phyloP scores from a whole-genome alignment of 2,329 filamentous ascomycete species.

The Diaporthe velutina region DNA sequence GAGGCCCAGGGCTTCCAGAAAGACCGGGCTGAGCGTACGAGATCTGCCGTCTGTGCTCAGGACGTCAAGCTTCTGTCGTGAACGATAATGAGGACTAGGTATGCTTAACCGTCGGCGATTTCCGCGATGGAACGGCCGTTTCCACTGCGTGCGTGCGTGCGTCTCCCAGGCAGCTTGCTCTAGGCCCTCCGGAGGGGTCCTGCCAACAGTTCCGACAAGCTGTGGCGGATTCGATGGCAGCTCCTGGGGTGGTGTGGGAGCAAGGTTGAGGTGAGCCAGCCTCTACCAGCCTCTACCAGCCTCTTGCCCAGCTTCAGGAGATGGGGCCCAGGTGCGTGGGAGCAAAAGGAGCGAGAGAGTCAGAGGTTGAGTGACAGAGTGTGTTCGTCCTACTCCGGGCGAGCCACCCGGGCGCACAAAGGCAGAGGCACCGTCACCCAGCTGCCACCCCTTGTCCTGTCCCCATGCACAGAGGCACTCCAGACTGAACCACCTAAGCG shows the following conservation, averaged over 20 bases:
- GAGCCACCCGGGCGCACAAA: conserved; percentile 11
- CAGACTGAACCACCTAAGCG: conserved; percentile 7
- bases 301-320: not conserved
- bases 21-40: not conserved
- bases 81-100: not conserved
- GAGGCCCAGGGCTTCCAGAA: conserved; percentile 10
- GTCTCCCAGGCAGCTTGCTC: not conserved
- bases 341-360: not conserved
- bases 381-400: conserved; percentile 12
- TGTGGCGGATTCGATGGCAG: not conserved
- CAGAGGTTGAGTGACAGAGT: conserved; percentile 1
- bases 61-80: conserved; percentile 2
- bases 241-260: conserved; percentile 9
- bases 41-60: conserved; percentile 24
- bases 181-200: not conserved
- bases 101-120: conserved; percentile 13
- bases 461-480: not conserved
- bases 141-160: conserved; percentile 11
- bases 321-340: not conserved
- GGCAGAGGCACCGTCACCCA: conserved; percentile 16
- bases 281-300: conserved; percentile 12
- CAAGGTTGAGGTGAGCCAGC: conserved; percentile 15
- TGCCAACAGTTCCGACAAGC: conserved; percentile 2
- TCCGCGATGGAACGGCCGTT: conserved; percentile 21
- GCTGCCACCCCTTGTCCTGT: conserved; percentile 7